Evolutionary conservation across 2,329 filamentous ascomycete genomes (phyloP), one percentile per base, ranked within the genome.

Genomic region (Penicillium sclerotigenum): DNA sequence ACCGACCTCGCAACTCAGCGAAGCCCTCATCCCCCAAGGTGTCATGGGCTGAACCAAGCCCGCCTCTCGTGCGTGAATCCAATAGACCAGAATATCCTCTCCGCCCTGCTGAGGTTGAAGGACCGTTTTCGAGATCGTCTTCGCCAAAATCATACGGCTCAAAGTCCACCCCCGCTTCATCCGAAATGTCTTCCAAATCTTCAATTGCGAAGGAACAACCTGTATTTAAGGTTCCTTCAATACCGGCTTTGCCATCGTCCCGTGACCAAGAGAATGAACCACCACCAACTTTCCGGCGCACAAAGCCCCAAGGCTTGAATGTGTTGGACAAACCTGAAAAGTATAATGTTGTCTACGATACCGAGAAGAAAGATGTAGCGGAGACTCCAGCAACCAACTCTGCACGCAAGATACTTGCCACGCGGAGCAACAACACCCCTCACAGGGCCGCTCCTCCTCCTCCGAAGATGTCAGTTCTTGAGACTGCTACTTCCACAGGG

Each of bases 381-480:
- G 78, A 75, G 62, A 77, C 75, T 54, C 79, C 79, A 20, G 70
- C 73, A 29, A 77, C 79, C 5, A 62, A 62, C 37, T 78, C 78
- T 5, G 75, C 77, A 18, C 70, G 78, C 29, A 76, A 73, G 58
- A 74, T 79, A 14, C 72, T 87, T 9, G 80, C 80, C 14, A 72
- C 76, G 7, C 77, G 83, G 58, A 85, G 80, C 65, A 81, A 79
- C 56, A 88, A 88, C 66, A 96, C 91, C 4, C 91, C 91, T 11
- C 88, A 85, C 66, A 81, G 91, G 63, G 83, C 88, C 22, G 90
- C 90, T 2, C 87, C 80, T 18, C 93, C 93, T 3, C 91, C 91
- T 8, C 93, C 94, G 0, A 97, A 97, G 74, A 97, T 97, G 93
- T 94, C 90, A 1, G 88, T 96, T 8, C 78, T 97, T n/a, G 91